Evolutionary conservation across 1,284 basidiomycete genomes (phyloP), one percentile per base, ranked within the genome.

Genomic region (Pyrrhoderma noxium): DNA sequence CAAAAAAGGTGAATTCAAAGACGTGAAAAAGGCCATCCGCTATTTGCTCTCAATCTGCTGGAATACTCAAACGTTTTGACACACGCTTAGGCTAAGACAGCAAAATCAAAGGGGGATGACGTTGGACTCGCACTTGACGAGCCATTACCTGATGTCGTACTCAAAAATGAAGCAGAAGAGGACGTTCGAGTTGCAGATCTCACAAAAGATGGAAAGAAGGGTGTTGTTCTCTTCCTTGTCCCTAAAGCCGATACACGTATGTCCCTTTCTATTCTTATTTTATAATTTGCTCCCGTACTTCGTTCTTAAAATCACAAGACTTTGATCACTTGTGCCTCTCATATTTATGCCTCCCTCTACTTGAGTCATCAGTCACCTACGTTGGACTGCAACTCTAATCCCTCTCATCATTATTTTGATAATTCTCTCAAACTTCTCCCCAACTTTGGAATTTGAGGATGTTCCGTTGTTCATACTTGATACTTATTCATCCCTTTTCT

Each of bases 161-260:
- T 97, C 55, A 83, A 90, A 69, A 85, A 89, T 64, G 85, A 89
- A 65, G 81, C 82, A 64, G 85, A 71, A 47, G 80, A 85, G 57
- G 85, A 89, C 51, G 65, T 89, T 25, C 74, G 86, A 54, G 70
- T 85, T n/a, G 67, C 74, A 22, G 72, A 70, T 2, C 67, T 89
- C 42, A 69, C 80, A 2, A 70, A 70, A 13, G 82, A 89, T 56
- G 38, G 38, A n/a, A 81, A 82, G 61, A 51, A 46, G 18, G 91
- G 90, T 1, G 76, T 89, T 3, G 78, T 95, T 27, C 65, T 95
- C 56, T 94, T 95, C 73, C 70, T 92, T 8, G 79, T 90, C 2
- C 86, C 86, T 45, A 89, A 85, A 65, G 88, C 88, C n/a, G 84
- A 89, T 67, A 90, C 88, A 16, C 81, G 88, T 88, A 60, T 60